Evolutionary conservation across 805 yeast genomes (phyloP), one percentile per base, ranked within the genome.

Genomic region (Aciculoconidium aculeatum): DNA sequence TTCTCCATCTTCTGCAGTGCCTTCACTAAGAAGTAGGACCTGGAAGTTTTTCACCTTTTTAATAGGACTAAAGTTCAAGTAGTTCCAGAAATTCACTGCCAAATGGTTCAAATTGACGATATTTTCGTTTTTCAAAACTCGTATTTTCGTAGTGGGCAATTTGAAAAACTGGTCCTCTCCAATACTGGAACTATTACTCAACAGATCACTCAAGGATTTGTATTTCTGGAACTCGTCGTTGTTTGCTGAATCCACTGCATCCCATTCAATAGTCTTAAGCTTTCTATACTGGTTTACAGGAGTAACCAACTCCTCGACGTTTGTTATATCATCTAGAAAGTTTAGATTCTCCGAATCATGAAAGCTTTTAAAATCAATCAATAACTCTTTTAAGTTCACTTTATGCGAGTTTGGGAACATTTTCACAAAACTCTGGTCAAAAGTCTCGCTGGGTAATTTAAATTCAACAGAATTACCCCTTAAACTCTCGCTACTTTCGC

Each of bases 51-150:
- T 78, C 1, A 57, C 51, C 1, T 66, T 68, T 14, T 51, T 48
- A 6, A 69, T 42, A 0, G 90, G 84, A 24, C 68, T 66, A 28
- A 81, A 62, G 34, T 73, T 70, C 41, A 82, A 46, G 24, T 65
- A 55, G 41, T 62, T 75, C 87, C 80, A 79, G 43, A 69, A 70
- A 35, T 54, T 51, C 11, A 69, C 50, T 27, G 72, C 75, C 17
- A 65, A 58, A 6, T 53, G 47, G 30, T 62, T 58, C 41, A 66
- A 65, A 47, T 67, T 75, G 23, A 70, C 60, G 18, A 61, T 68
- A 34, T 63, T 55, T 16, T 49, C 59, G 26, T 64, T 58, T 28
- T 61, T 63, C 18, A 44, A 20, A 2, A 60, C 56, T 25, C 41
- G 53, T 4, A 58, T 41, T 28, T 58, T 58, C 11, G 44, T 39